These are phyloP conservation scores for Echinosophora koreensis DNA, from an alignment of 306 rosid genomes.

Conservation along the genomic window DNA sequence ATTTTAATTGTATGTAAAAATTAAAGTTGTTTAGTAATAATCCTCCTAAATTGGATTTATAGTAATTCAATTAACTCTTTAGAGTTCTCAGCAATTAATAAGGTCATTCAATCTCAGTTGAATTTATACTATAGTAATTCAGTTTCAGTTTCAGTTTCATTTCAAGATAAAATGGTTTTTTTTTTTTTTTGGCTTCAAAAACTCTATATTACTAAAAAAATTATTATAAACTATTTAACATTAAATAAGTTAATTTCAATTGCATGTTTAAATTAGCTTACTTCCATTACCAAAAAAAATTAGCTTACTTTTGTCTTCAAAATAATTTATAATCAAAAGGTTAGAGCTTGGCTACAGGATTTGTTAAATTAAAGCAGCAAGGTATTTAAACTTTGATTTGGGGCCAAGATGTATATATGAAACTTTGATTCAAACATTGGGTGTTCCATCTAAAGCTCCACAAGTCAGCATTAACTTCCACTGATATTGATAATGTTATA, in stretches of 20 bases:
- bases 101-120: not conserved
- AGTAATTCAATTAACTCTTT: not conserved
- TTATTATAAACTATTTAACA: too few relatives aligned
- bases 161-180: not conserved
- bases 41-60: too few relatives aligned
- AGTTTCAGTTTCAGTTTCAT: conserved; percentile 19
- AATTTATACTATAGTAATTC: not conserved
- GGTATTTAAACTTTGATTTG: conserved; percentile 11
- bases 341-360: not conserved
- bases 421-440: not conserved
- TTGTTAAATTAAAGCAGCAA: not conserved
- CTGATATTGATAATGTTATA: not conserved
- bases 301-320: too few relatives aligned
- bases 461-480: conserved; percentile 9
- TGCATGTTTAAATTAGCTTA: too few relatives aligned
- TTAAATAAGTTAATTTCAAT: too few relatives aligned
- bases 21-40: not conserved
- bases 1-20: too few relatives aligned
- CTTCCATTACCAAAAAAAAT: too few relatives aligned
- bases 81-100: not conserved
- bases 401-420: not conserved
- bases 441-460: not conserved
- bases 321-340: too few relatives aligned
- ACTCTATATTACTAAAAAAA: too few relatives aligned
- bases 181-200: too few relatives aligned